A percentile compares a stretch with the other conserved stretches of the same genome.
phyloP scores from a whole-genome alignment of 2,329 filamentous ascomycete species.

The Trichophyton simii region DNA sequence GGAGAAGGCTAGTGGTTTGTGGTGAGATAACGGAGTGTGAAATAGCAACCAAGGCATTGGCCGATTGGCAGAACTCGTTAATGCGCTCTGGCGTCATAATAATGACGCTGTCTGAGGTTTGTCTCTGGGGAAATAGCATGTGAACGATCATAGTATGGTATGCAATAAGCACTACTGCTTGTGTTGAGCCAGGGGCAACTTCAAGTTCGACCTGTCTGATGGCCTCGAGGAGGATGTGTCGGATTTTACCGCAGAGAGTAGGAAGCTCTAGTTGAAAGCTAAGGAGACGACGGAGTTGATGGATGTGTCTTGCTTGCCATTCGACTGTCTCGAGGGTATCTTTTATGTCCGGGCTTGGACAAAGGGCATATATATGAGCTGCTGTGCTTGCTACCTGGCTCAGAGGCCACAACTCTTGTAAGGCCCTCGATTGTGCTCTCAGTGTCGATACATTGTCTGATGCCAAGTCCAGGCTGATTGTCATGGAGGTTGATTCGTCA shows the following conservation, averaged over 20 bases:
- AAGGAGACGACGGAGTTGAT: conserved; percentile 8
- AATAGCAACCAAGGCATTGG: conserved; percentile 6
- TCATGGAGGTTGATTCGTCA: conserved; percentile 8
- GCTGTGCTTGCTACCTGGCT: conserved; percentile 9
- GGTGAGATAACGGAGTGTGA: conserved; percentile 5
- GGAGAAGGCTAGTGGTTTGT: conserved; percentile 5
- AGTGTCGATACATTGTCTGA: conserved; percentile 9
- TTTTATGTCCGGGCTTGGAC: conserved; percentile 6
- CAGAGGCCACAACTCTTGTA: conserved; percentile 8
- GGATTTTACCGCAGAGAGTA: conserved; percentile 7
- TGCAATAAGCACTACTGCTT: conserved; percentile 6
- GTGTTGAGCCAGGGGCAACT: conserved; percentile 4
- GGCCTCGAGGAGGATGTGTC: conserved; percentile 6
- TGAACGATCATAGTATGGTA: conserved; percentile 10
- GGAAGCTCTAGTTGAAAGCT: conserved; percentile 8
- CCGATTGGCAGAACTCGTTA: conserved; percentile 7
- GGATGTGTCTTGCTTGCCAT: conserved; percentile 8
- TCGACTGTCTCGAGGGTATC: conserved; percentile 6
- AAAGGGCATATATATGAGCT: conserved; percentile 9
- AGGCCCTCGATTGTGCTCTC: conserved; percentile 6
- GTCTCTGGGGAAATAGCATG: conserved; percentile 8
- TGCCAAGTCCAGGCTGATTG: conserved; percentile 7
- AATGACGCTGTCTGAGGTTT: conserved; percentile 3
- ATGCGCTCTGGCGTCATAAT: conserved; percentile 8
- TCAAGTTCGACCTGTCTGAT: conserved; percentile 8